phyloP scores from a whole-genome alignment of 768 basidiomycete species.

The Podaxis sp. region DNA sequence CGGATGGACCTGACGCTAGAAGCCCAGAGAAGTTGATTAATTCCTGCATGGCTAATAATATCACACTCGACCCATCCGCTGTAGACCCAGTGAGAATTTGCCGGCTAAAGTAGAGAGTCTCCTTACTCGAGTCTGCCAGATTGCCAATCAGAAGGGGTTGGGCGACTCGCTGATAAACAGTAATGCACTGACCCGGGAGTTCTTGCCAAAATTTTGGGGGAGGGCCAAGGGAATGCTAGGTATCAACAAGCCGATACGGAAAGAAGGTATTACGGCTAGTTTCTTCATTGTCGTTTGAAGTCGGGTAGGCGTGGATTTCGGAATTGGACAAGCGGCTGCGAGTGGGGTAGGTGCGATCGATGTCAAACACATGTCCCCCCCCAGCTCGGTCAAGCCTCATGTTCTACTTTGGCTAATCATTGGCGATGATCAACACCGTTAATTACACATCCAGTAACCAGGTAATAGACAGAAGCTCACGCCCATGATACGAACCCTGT shows the following conservation, averaged over 20 bases:
- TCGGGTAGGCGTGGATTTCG: neutral
- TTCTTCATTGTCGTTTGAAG: neutral
- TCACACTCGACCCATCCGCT: neutral
- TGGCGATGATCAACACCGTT: neutral
- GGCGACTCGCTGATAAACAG: neutral
- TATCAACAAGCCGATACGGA: constrained; percentile 5
- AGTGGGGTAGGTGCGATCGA: neutral
- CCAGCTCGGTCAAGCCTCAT: neutral
- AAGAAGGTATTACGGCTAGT: neutral
- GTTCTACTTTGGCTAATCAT: neutral
- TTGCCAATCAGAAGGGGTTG: neutral
- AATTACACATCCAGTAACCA: neutral
- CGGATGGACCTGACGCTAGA: neutral
- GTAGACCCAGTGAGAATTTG: neutral
- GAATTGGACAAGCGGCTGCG: neutral
- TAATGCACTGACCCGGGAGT: neutral
- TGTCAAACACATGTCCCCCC: neutral
- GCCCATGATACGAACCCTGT: neutral
- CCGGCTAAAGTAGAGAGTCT: neutral
- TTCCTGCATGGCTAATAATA: neutral
- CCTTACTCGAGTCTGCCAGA: constrained; percentile 9
- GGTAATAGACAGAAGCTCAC: neutral
- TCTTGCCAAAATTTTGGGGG: neutral
- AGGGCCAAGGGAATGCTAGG: neutral
- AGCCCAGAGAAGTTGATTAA: neutral